A percentile compares a stretch with the other conserved stretches of the same genome.
Evolutionary conservation across 2,329 filamentous ascomycete genomes (phyloP).

Genomic region (Aureobasidium mangrovei): DNA sequence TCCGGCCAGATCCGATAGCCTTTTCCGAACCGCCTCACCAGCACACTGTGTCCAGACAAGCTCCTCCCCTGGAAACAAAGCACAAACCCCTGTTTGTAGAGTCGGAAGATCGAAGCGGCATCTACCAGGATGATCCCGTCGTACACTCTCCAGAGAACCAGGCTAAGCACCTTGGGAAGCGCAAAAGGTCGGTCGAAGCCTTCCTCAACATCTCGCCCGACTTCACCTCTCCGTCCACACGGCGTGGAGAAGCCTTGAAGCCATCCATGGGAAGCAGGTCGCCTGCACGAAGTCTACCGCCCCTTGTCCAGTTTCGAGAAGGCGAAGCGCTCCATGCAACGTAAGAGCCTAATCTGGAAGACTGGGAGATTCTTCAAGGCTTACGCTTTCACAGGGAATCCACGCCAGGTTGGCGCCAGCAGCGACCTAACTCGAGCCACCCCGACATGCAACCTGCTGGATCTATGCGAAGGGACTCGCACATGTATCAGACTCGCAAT

Average conservation of each 20-base stretch:
- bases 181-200: slow-evolving; percentile 4
- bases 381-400: not conserved
- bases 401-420: not conserved
- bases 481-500: not conserved
- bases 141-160: not conserved
- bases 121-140: not conserved
- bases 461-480: slow-evolving; percentile 5
- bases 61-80: not conserved
- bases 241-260: not conserved
- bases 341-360: not conserved
- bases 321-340: not conserved
- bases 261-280: not conserved
- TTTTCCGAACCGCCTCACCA: not conserved
- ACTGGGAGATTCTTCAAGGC: not conserved
- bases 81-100: slow-evolving; percentile 4
- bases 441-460: not conserved
- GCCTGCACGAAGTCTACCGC: slow-evolving; percentile 5
- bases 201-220: not conserved
- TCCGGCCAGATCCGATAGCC: slow-evolving; percentile 1
- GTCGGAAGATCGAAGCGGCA: not conserved
- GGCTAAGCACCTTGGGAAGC: not conserved
- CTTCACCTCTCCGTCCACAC: not conserved
- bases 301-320: not conserved
- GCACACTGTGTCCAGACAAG: not conserved
- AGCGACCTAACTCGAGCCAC: not conserved